Evolutionary conservation across 1,139 yeast genomes (phyloP).

Genomic region (Lodderomyces metapsilosis): DNA sequence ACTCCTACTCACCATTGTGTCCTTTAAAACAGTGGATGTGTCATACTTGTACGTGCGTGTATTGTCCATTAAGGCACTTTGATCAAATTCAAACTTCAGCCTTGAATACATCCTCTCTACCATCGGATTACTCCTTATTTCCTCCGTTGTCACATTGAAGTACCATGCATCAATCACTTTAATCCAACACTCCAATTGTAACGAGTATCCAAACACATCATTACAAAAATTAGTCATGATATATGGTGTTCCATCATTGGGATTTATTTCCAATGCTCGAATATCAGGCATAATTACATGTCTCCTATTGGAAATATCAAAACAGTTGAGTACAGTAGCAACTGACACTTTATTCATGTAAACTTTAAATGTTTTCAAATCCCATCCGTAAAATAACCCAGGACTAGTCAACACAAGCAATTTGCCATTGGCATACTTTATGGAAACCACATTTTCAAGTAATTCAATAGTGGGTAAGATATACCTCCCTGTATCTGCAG

Average conservation of each 20-base stretch:
- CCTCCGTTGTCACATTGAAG: constrained; percentile 17
- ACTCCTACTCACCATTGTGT: constrained; percentile 23
- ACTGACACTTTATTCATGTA: constrained; percentile 45
- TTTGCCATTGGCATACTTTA: constrained; percentile 48
- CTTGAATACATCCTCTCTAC: constrained; percentile 7
- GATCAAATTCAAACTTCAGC: constrained; percentile 11
- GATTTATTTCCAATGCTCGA: constrained; percentile 30
- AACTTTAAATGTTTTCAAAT: constrained; percentile 29
- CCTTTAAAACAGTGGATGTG: constrained; percentile 18
- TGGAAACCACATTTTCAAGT: constrained; percentile 57
- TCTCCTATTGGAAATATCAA: constrained; percentile 11
- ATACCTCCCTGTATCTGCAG: constrained; percentile 57
- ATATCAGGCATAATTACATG: constrained; percentile 26
- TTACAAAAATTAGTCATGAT: constrained; percentile 32
- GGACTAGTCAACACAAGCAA: constrained; percentile 55
- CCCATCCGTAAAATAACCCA: constrained; percentile 53
- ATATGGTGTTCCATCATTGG: constrained; percentile 40
- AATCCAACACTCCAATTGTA: constrained; percentile 45
- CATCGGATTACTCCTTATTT: background rate
- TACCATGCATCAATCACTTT: constrained; percentile 51
- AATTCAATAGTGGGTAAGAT: constrained; percentile 53
- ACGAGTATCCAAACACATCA: constrained; percentile 42
- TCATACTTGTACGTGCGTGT: constrained; percentile 25
- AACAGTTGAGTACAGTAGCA: constrained; percentile 48
- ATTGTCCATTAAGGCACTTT: constrained; percentile 20